A percentile compares a stretch with the other conserved stretches of the same genome.
These are phyloP conservation scores for Hyaloscypha variabilis DNA, from an alignment of 495 filamentous ascomycete species.

Conservation along the genomic window DNA sequence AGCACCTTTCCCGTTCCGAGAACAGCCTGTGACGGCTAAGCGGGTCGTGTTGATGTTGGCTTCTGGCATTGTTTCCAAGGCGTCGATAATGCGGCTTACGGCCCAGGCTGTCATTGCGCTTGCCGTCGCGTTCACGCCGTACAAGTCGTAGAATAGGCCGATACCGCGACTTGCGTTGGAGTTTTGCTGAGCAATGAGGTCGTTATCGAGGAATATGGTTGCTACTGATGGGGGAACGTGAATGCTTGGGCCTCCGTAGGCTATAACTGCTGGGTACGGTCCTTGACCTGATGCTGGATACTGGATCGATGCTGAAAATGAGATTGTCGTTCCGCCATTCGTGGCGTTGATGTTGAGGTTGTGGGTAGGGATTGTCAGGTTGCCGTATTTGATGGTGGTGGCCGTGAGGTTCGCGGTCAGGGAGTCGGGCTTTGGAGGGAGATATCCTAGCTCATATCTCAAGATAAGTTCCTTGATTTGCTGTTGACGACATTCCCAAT, in stretches of 20 bases:
- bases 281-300: slow-evolving; percentile 34
- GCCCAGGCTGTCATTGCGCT: slow-evolving; percentile 46
- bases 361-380: no score
- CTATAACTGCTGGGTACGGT: slow-evolving; percentile 16
- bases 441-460: slow-evolving; percentile 53
- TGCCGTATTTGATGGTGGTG: slow-evolving; percentile 5
- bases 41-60: slow-evolving; percentile 42
- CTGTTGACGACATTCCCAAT: slow-evolving; percentile 51
- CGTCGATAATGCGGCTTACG: slow-evolving; percentile 49
- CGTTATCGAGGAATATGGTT: slow-evolving; percentile 32
- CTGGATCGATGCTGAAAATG: slow-evolving; percentile 44
- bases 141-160: slow-evolving; percentile 51
- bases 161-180: slow-evolving; percentile 34
- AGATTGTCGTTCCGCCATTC: slow-evolving; percentile 40
- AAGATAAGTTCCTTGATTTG: slow-evolving; percentile 55
- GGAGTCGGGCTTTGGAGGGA: slow-evolving; percentile 44
- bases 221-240: no score
- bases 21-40: slow-evolving; percentile 51
- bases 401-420: slow-evolving; percentile 5
- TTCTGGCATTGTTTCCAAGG: slow-evolving; percentile 39
- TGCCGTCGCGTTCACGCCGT: slow-evolving; percentile 41
- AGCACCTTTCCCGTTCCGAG: slow-evolving; percentile 54
- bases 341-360: no score
- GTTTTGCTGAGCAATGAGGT: slow-evolving; percentile 41
- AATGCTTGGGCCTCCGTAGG: no score